Evolutionary conservation across 164 flowering plant species (phyloP).

Genomic region (Malania oleifera): DNA sequence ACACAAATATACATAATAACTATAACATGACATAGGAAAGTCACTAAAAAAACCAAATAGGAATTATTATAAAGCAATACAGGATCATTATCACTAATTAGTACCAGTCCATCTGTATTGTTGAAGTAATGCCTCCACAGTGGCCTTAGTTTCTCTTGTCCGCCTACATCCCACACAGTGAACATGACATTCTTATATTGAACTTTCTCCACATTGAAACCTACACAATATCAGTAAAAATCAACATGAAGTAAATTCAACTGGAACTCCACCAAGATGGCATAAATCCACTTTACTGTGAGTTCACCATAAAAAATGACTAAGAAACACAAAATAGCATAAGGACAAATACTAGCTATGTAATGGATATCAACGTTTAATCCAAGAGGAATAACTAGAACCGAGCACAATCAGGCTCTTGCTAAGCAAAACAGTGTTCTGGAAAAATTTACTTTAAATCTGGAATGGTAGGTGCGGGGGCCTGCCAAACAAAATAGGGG

Average conservation of each 20-base stretch:
- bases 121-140: constrained; percentile 99
- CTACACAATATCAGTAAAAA: constrained; percentile 30
- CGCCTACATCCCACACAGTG: constrained; percentile 99
- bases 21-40: too few species aligned
- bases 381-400: too few species aligned
- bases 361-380: too few species aligned
- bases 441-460: too few species aligned
- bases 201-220: constrained; percentile 98
- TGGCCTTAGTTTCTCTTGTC: constrained; percentile 95
- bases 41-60: background rate
- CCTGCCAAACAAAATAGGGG: too few species aligned
- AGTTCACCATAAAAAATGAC: background rate
- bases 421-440: too few species aligned
- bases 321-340: background rate
- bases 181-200: constrained; percentile 95
- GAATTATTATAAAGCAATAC: background rate
- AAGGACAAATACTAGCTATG: too few species aligned
- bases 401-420: too few species aligned
- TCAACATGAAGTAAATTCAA: background rate
- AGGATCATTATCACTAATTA: background rate
- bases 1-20: too few species aligned
- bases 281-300: background rate
- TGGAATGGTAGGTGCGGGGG: too few species aligned
- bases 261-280: background rate
- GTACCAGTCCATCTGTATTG: constrained; percentile 97